Evolutionary conservation across 306 rosid genomes (phyloP).

Genomic region (Mimosa pudica): DNA sequence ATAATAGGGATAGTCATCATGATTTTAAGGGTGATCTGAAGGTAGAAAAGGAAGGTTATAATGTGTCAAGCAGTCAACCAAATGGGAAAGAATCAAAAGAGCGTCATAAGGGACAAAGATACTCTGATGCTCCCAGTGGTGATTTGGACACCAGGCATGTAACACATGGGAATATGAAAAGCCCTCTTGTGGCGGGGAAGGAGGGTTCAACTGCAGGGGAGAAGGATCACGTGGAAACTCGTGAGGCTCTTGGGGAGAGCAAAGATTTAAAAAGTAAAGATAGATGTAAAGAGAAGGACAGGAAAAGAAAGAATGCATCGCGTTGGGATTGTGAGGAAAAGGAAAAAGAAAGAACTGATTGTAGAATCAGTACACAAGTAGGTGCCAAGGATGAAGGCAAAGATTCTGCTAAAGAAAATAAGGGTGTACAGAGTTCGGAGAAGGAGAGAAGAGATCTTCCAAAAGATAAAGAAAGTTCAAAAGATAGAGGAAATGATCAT

Average conservation of each 20-base stretch:
- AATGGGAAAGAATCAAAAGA: constrained; percentile 87
- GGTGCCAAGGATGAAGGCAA: not conserved
- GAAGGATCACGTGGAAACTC: constrained; percentile 62
- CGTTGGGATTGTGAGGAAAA: constrained; percentile 89
- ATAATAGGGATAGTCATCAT: constrained; percentile 64
- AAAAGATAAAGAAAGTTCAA: constrained; percentile 70
- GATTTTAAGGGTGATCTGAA: constrained; percentile 63
- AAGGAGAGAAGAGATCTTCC: constrained; percentile 72
- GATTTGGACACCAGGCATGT: constrained; percentile 60
- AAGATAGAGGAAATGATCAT: constrained; percentile 81
- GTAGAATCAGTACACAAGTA: not conserved
- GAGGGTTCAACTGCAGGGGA: constrained; percentile 61
- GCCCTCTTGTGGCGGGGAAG: constrained; percentile 63
- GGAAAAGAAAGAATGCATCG: constrained; percentile 76
- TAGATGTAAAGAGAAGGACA: constrained; percentile 81
- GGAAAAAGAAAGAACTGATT: constrained; percentile 74
- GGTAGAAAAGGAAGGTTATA: constrained; percentile 65
- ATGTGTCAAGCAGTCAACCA: constrained; percentile 46
- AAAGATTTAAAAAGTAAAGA: constrained; percentile 81
- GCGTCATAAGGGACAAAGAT: constrained; percentile 68
- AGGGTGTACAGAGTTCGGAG: constrained; percentile 61
- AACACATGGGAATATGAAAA: constrained; percentile 54
- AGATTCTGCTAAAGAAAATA: not conserved
- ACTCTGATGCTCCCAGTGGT: constrained; percentile 64
- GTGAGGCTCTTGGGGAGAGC: constrained; percentile 84